Conservation (phyloP, 768 basidiomycete species). For the Boletus fagicola region DNA sequence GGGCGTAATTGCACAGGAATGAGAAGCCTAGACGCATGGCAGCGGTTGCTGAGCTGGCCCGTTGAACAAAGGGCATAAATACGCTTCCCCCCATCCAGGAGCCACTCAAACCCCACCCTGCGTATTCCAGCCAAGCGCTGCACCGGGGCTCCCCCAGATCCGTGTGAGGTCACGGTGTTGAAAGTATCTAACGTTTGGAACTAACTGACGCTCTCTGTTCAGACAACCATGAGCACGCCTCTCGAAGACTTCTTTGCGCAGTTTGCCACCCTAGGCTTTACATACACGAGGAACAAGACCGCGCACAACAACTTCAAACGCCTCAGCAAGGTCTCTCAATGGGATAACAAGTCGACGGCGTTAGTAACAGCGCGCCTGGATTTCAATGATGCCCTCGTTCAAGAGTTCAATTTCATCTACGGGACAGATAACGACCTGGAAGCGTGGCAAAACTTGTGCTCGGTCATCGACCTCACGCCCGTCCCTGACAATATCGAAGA, state of each 20-base stretch:
- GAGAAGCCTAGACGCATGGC: background rate
- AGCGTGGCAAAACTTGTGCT: slow-evolving; percentile 29
- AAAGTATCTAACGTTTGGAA: no score
- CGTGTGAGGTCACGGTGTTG: background rate
- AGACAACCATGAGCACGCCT: slow-evolving; percentile 14
- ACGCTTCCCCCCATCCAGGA: no score
- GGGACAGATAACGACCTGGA: slow-evolving; percentile 19
- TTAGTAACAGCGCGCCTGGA: background rate
- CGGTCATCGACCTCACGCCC: slow-evolving; percentile 20
- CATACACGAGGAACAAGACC: slow-evolving; percentile 10
- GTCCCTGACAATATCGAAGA: slow-evolving; percentile 16
- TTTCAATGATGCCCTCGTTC: slow-evolving; percentile 22
- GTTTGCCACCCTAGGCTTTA: slow-evolving; percentile 16
- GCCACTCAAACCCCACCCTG: background rate
- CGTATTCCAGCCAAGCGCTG: background rate
- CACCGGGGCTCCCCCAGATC: background rate
- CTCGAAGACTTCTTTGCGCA: slow-evolving; percentile 27
- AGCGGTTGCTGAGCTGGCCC: background rate
- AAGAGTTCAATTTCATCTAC: slow-evolving; percentile 27
- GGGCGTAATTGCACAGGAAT: slow-evolving; percentile 11
- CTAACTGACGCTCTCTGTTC: background rate
- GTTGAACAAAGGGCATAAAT: slow-evolving; percentile 4
- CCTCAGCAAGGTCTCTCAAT: slow-evolving; percentile 6
- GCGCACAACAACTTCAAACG: slow-evolving; percentile 23
- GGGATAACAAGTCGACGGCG: background rate